phyloP scores from a whole-genome alignment of 2,329 filamentous ascomycete species.

The Stagonosporopsis cucurbitacearum region DNA sequence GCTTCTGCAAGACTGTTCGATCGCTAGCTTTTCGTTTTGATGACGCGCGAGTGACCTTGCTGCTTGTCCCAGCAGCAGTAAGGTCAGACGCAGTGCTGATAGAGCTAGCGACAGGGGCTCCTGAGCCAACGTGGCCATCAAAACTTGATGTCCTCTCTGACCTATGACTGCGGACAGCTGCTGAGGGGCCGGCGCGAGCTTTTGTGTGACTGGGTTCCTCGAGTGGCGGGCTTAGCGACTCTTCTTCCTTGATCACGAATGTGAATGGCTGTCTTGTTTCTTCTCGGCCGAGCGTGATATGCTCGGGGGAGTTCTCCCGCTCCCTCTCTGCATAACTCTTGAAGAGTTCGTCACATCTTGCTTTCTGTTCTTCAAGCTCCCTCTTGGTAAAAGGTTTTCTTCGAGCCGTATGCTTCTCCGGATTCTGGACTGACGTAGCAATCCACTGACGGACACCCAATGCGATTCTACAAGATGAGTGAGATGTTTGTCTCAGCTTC shows the following conservation, averaged over 20 bases:
- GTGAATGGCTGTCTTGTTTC: not conserved
- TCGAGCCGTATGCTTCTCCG: not conserved
- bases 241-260: not conserved
- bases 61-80: not conserved
- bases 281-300: not conserved
- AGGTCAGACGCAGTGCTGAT: not conserved
- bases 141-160: not conserved
- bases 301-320: not conserved
- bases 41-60: not conserved
- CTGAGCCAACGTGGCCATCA: not conserved
- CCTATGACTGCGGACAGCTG: not conserved
- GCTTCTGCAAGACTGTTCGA: not conserved
- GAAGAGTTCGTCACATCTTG: not conserved
- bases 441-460: conserved; percentile 1
- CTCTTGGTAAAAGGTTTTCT: not conserved
- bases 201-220: not conserved
- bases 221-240: not conserved
- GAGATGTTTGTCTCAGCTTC: not conserved
- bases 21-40: not conserved
- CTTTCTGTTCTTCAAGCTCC: not conserved
- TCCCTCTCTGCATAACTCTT: not conserved
- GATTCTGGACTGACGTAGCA: not conserved
- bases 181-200: not conserved
- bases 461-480: not conserved
- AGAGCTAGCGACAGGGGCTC: not conserved